A percentile compares a stretch with the other conserved stretches of the same genome.
phyloP scores from a whole-genome alignment of 2,329 filamentous ascomycete species.

The Blumeria hordei region DNA sequence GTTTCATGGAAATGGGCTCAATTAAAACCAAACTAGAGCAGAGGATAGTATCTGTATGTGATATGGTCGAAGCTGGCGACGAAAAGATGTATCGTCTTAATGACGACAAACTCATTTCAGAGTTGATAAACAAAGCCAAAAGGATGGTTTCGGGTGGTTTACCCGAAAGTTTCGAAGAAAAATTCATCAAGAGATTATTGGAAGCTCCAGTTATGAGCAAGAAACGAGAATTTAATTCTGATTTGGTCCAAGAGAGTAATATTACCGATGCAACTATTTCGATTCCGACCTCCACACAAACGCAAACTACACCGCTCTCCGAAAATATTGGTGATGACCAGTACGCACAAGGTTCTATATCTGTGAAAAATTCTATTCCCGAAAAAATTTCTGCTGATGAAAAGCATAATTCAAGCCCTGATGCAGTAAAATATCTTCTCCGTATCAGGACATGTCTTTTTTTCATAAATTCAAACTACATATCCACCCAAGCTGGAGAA shows the following conservation, averaged over 20 bases:
- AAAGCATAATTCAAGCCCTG: no score
- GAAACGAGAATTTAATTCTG: constrained; percentile 22
- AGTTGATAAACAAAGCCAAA: constrained; percentile 47
- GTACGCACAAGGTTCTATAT: no score
- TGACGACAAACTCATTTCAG: constrained; percentile 39
- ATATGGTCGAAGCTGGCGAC: constrained; percentile 59
- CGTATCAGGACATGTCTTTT: constrained; percentile 23
- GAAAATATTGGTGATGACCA: no score
- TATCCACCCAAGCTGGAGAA: constrained; percentile 17
- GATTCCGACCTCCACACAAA: no score
- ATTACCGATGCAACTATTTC: no score
- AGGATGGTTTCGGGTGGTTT: constrained; percentile 39
- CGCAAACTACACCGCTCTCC: no score
- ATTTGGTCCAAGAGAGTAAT: no score
- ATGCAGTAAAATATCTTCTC: constrained; percentile 19
- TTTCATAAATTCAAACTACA: constrained; percentile 25
- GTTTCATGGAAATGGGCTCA: constrained; percentile 25
- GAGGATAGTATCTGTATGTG: constrained; percentile 49
- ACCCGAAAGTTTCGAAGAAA: constrained; percentile 63
- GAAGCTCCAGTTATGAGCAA: constrained; percentile 53
- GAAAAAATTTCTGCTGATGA: constrained; percentile 1
- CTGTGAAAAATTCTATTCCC: constrained; percentile 5
- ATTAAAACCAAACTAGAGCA: constrained; percentile 29
- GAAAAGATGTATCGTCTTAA: constrained; percentile 69
- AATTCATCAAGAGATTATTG: constrained; percentile 52